A percentile compares a stretch with the other conserved stretches of the same genome.
These are phyloP conservation scores for Rhizophora apiculata DNA, from an alignment of 345 rosid species.

Conservation along the genomic window DNA sequence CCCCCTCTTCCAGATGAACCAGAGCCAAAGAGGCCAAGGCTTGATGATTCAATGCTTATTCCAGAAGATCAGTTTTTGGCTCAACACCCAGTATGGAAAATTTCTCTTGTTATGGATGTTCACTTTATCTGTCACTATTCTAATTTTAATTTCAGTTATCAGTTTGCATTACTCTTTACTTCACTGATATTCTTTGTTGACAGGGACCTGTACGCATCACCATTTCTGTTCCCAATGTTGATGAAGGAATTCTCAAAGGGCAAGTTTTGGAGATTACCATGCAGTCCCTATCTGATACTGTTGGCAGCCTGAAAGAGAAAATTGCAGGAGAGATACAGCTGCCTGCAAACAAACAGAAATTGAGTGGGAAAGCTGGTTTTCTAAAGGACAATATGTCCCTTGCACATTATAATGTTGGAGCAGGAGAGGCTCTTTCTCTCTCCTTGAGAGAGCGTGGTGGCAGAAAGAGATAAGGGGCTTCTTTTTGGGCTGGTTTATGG, in stretches of 20 bases:
- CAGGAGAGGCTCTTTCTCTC: conserved; percentile 58
- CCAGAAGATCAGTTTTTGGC: conserved; percentile 82
- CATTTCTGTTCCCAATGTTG: conserved; percentile 64
- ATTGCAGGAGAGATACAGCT: conserved; percentile 84
- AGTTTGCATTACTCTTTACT: neutral
- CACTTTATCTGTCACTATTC: conserved; percentile 1
- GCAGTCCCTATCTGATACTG: conserved; percentile 68
- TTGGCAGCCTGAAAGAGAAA: conserved; percentile 87
- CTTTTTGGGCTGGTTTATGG: conserved; percentile 7
- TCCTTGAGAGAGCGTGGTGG: conserved; percentile 85
- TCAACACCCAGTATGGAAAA: conserved; percentile 53
- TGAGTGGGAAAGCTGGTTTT: conserved; percentile 87
- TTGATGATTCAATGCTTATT: conserved; percentile 69
- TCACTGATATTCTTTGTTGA: conserved; percentile 9
- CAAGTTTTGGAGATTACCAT: conserved; percentile 67
- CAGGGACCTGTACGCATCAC: conserved; percentile 66
- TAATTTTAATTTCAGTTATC: too few species aligned
- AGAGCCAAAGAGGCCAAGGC: conserved; percentile 83
- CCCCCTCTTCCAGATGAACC: conserved; percentile 98
- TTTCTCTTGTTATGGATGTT: neutral
- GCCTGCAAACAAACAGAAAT: conserved; percentile 81
- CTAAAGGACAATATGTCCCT: conserved; percentile 87
- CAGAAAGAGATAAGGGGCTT: conserved; percentile 55
- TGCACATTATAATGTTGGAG: conserved; percentile 72
- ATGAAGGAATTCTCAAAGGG: conserved; percentile 75